phyloP scores from a whole-genome alignment of 169 alveolate genomes.

The Cardiosporidium cionae region DNA sequence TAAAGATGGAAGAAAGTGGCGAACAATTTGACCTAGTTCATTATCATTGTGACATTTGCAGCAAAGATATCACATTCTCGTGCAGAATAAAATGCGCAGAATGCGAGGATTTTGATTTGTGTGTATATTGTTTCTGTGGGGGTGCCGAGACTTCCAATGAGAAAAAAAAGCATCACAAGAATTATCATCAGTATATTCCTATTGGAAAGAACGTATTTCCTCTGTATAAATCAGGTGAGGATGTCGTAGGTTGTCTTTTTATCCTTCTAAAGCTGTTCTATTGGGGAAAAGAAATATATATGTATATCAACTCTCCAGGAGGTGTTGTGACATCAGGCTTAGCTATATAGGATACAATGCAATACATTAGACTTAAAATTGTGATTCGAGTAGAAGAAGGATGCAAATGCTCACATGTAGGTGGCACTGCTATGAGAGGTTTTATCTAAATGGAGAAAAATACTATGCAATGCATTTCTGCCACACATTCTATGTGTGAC shows the following conservation, averaged over 20 bases:
- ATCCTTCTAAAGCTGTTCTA: not conserved
- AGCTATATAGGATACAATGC: constrained; percentile 40
- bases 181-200: constrained; percentile 72
- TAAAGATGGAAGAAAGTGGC: not conserved
- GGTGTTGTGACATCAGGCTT: constrained; percentile 44
- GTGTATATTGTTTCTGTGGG: constrained; percentile 71
- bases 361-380: too few species aligned
- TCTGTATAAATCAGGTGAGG: constrained; percentile 40
- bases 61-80: constrained; percentile 9
- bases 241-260: not conserved
- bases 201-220: constrained; percentile 75
- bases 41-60: constrained; percentile 36
- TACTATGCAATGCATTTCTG: too few species aligned
- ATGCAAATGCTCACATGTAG: too few species aligned
- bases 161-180: constrained; percentile 50
- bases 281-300: not conserved
- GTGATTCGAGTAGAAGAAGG: too few species aligned
- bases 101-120: constrained; percentile 71
- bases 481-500: too few species aligned
- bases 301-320: constrained; percentile 41
- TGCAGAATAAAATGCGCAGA: constrained; percentile 74
- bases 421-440: too few species aligned
- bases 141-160: constrained; percentile 58
- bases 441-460: too few species aligned
- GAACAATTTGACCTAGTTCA: constrained; percentile 7